These are phyloP conservation scores for Hypoxylon sp. DNA, from an alignment of 2,329 filamentous ascomycete species.

Conservation along the genomic window DNA sequence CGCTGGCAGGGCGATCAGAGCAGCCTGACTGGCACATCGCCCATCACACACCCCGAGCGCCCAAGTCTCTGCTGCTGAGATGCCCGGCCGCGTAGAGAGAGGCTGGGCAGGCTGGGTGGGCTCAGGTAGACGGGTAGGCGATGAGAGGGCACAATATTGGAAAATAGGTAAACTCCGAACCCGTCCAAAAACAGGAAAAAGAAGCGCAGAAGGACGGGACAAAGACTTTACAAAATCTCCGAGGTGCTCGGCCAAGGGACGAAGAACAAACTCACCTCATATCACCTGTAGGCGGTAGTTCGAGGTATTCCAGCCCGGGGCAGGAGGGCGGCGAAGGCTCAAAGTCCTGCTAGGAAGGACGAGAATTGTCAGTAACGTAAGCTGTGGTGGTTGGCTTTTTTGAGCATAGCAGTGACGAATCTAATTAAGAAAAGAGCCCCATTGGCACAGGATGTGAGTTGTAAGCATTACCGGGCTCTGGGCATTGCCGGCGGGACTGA, in stretches of 20 bases:
- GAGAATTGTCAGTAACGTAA: constrained; percentile 46
- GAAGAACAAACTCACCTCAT: constrained; percentile 58
- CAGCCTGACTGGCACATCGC: constrained; percentile 38
- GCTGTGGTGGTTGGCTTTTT: constrained; percentile 26
- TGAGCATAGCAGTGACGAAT: constrained; percentile 28
- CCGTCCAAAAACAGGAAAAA: not conserved
- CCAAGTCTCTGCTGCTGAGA: constrained; percentile 26
- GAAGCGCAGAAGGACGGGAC: not conserved
- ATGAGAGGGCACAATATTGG: constrained; percentile 10
- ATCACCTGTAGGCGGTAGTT: constrained; percentile 59
- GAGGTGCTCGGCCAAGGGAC: not conserved
- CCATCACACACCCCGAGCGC: constrained; percentile 33
- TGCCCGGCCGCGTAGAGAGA: too few relatives aligned
- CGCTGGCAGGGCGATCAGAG: constrained; percentile 40
- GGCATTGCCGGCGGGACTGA: constrained; percentile 40
- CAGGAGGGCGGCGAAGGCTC: constrained; percentile 60
- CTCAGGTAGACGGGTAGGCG: constrained; percentile 18
- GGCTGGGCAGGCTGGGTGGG: constrained; percentile 3
- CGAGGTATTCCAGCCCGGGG: constrained; percentile 62
- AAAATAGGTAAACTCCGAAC: constrained; percentile 7
- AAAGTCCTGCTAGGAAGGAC: constrained; percentile 59
- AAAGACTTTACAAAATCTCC: not conserved
- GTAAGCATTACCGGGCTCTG: constrained; percentile 42
- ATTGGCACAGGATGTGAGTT: constrained; percentile 34
- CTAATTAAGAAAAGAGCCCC: constrained; percentile 32